Conservation (phyloP, 345 rosid species). For the Raphanus raphanistrum region DNA sequence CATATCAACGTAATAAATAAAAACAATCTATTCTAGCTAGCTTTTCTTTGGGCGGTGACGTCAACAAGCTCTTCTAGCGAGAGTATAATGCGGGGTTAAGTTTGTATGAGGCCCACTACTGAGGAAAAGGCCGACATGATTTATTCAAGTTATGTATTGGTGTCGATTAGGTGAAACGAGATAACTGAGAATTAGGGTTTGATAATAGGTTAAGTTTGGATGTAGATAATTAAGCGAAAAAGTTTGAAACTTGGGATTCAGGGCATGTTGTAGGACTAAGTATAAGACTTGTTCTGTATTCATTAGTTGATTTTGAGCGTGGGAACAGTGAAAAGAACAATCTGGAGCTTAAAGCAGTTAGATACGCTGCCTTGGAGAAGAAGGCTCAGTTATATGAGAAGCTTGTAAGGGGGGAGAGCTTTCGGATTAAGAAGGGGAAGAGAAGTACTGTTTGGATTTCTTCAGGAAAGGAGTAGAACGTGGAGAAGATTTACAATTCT, state of each 20-base stretch:
- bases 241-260: background rate
- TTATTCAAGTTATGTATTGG: conserved; percentile 7
- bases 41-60: background rate
- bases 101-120: too few species aligned
- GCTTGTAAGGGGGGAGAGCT: conserved; percentile 69
- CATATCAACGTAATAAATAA: background rate
- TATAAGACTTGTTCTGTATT: background rate
- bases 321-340: conserved; percentile 55
- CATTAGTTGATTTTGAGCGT: conserved; percentile 4
- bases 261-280: background rate
- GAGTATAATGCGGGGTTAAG: background rate
- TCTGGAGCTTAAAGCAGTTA: conserved; percentile 84
- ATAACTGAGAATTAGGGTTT: conserved; percentile 2
- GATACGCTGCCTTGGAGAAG: conserved; percentile 87
- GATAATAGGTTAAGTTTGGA: background rate
- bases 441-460: conserved; percentile 91
- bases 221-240: background rate
- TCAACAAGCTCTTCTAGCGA: background rate
- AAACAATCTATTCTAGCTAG: too few species aligned
- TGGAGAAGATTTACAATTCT: conserved; percentile 41
- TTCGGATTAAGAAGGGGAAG: conserved; percentile 81
- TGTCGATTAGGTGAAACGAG: background rate
- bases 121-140: background rate
- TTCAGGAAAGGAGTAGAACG: conserved; percentile 60
- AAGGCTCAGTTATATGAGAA: conserved; percentile 86